Evolutionary conservation across 2,329 filamentous ascomycete species (phyloP).

Genomic region (Microcyclosporella mali): DNA sequence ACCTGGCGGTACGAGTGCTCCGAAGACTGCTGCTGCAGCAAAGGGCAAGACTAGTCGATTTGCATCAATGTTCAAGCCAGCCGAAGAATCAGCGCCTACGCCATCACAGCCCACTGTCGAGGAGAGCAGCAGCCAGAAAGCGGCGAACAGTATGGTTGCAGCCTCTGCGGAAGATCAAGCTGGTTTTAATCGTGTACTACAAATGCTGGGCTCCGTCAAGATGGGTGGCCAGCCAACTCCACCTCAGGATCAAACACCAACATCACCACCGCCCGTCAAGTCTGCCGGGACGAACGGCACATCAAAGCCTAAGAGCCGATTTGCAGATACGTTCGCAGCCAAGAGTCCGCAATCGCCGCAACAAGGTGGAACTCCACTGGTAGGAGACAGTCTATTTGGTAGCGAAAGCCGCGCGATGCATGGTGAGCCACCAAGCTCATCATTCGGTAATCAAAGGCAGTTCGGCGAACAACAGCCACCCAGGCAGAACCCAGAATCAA

Average conservation of each 20-base stretch:
- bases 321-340: constrained; percentile 28
- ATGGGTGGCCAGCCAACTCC: constrained; percentile 30
- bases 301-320: constrained; percentile 27
- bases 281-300: constrained; percentile 21
- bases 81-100: constrained; percentile 17
- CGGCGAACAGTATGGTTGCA: constrained; percentile 27
- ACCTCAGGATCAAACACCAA: constrained; percentile 17
- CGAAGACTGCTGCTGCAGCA: constrained; percentile 34
- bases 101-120: constrained; percentile 9
- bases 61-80: constrained; percentile 59
- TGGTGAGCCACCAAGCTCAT: constrained; percentile 3
- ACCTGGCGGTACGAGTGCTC: constrained; percentile 11
- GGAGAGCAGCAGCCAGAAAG: constrained; percentile 8
- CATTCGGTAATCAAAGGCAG: constrained; percentile 6
- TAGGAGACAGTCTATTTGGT: constrained; percentile 13
- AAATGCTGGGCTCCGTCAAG: constrained; percentile 64
- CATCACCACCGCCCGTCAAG: constrained; percentile 19
- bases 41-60: constrained; percentile 77
- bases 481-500: constrained; percentile 9
- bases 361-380: constrained; percentile 10
- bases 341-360: constrained; percentile 29
- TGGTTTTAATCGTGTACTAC: constrained; percentile 65
- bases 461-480: constrained; percentile 10
- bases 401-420: constrained; percentile 7
- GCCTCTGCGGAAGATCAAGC: constrained; percentile 66